Conservation (phyloP, 1,139 yeast genomes). For the Protomyces gravidus region DNA sequence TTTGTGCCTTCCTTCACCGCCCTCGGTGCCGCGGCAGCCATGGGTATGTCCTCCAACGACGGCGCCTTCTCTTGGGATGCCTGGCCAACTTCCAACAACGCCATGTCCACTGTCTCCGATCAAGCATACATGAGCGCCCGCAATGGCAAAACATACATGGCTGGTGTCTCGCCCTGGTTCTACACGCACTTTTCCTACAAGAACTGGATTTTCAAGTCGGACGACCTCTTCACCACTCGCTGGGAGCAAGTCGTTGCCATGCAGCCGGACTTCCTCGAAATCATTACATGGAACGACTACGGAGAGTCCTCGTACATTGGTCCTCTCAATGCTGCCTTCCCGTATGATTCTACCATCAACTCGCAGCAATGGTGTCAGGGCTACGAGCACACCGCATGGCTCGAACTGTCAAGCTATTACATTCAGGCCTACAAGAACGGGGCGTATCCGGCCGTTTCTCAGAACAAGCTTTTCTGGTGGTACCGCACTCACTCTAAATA, state of each 20-base stretch:
- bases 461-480: slow-evolving; percentile 30
- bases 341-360: slow-evolving; percentile 15
- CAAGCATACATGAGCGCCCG: slow-evolving; percentile 28
- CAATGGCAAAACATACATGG: slow-evolving; percentile 30
- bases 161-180: slow-evolving; percentile 32
- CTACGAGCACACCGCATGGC: slow-evolving; percentile 28
- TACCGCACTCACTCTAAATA: slow-evolving; percentile 29
- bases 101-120: slow-evolving; percentile 21
- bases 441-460: slow-evolving; percentile 21
- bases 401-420: slow-evolving; percentile 19
- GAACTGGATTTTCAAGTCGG: slow-evolving; percentile 32
- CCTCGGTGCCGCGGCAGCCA: slow-evolving; percentile 28
- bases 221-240: slow-evolving; percentile 29
- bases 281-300: slow-evolving; percentile 33
- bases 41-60: slow-evolving; percentile 27
- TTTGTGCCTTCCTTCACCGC: slow-evolving; percentile 31
- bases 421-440: slow-evolving; percentile 29
- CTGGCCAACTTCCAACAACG: slow-evolving; percentile 31
- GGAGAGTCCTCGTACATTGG: slow-evolving; percentile 32
- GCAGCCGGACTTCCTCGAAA: slow-evolving; percentile 31
- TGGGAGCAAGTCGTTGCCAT: slow-evolving; percentile 30
- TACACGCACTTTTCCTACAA: slow-evolving; percentile 32
- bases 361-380: slow-evolving; percentile 24
- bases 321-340: slow-evolving; percentile 27
- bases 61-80: slow-evolving; percentile 33